Conservation (phyloP, 306 rosid species). For the Medicago arabica region DNA sequence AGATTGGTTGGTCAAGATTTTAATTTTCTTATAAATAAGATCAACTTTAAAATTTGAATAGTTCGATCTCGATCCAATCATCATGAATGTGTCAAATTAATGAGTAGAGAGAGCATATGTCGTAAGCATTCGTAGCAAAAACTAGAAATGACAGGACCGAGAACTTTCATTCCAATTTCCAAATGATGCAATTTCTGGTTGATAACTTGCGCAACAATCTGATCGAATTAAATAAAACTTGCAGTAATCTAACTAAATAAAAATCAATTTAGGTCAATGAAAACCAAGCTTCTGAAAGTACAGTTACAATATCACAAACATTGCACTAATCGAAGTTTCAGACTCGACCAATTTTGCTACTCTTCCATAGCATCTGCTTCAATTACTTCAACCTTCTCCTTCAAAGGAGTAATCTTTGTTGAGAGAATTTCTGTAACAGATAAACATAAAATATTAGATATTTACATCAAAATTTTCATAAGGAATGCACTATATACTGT, state of each 20-base stretch:
- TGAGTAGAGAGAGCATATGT: too few species aligned
- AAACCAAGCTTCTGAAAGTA: not conserved
- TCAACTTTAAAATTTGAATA: too few species aligned
- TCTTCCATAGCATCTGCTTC: constrained; percentile 96
- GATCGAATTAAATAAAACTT: too few species aligned
- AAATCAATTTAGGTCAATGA: not conserved
- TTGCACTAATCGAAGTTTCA: constrained; percentile 3
- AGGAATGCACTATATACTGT: not conserved
- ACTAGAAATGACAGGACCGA: not conserved
- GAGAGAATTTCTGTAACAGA: constrained; percentile 74
- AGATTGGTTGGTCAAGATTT: too few species aligned
- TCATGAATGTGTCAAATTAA: too few species aligned
- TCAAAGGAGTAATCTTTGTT: constrained; percentile 79
- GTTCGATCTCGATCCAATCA: too few species aligned
- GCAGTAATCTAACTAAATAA: constrained; percentile 6
- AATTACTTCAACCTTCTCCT: constrained; percentile 64
- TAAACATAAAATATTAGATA: constrained; percentile 37
- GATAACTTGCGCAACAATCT: not conserved
- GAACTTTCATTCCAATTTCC: not conserved
- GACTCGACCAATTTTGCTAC: constrained; percentile 34
- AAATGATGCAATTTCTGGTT: constrained; percentile 15
- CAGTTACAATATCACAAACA: too few species aligned
- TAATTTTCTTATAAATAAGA: too few species aligned
- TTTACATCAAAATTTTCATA: not conserved
- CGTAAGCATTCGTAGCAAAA: constrained; percentile 4